These are phyloP conservation scores for Viola pubescens DNA, from an alignment of 441 rosid genomes.

Conservation along the genomic window DNA sequence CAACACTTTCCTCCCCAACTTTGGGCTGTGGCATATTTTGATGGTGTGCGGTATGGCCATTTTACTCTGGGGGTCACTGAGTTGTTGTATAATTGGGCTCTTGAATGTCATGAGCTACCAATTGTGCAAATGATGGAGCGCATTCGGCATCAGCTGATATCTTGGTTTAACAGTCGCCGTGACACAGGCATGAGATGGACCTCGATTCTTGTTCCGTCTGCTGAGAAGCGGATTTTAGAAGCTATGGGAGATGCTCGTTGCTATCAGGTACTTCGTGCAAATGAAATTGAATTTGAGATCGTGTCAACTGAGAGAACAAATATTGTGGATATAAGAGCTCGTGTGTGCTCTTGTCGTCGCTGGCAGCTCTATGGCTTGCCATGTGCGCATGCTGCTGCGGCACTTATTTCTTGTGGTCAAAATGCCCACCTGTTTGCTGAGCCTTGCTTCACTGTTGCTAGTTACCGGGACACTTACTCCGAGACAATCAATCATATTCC, in stretches of 20 bases:
- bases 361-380: slow-evolving; percentile 94
- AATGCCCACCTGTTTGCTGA: slow-evolving; percentile 73
- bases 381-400: slow-evolving; percentile 92
- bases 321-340: slow-evolving; percentile 71
- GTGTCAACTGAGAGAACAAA: slow-evolving; percentile 89
- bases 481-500: slow-evolving; percentile 58
- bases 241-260: slow-evolving; percentile 80
- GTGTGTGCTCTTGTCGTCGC: slow-evolving; percentile 78
- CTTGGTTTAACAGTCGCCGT: slow-evolving; percentile 61
- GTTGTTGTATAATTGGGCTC: slow-evolving; percentile 78
- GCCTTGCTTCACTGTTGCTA: slow-evolving; percentile 64
- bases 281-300: slow-evolving; percentile 91
- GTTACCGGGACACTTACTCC: slow-evolving; percentile 69
- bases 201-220: slow-evolving; percentile 78
- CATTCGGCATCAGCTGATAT: slow-evolving; percentile 48
- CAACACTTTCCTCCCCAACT: slow-evolving; percentile 63
- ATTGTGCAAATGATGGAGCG: slow-evolving; percentile 92
- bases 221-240: slow-evolving; percentile 73
- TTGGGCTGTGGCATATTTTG: slow-evolving; percentile 88
- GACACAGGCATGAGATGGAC: slow-evolving; percentile 74
- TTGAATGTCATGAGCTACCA: slow-evolving; percentile 92
- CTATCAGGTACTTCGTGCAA: slow-evolving; percentile 90
- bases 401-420: slow-evolving; percentile 82
- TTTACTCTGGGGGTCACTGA: slow-evolving; percentile 78
- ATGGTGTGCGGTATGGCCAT: slow-evolving; percentile 78